Evolutionary conservation across 371 early-diverging fungal genomes (phyloP).

Genomic region (Globomyces sp.): DNA sequence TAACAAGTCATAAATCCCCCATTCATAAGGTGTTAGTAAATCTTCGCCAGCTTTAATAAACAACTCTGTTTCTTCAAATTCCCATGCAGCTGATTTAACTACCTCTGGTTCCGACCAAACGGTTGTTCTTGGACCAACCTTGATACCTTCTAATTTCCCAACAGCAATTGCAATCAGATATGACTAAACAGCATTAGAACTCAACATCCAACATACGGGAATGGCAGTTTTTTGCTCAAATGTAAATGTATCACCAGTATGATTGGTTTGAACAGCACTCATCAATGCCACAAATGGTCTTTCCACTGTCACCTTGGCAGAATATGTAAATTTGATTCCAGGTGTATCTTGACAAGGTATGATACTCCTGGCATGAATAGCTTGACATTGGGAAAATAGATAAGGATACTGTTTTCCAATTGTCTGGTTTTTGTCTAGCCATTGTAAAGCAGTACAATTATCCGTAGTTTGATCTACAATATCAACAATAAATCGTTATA

Average conservation of each 20-base stretch:
- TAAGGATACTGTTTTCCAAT: constrained; percentile 93
- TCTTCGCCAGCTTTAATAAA: constrained; percentile 82
- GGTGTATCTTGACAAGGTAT: constrained; percentile 92
- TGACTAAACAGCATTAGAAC: constrained; percentile 32
- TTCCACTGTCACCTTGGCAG: constrained; percentile 71
- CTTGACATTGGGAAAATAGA: constrained; percentile 93
- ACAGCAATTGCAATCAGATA: constrained; percentile 94
- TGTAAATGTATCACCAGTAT: constrained; percentile 29
- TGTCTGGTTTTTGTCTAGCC: constrained; percentile 90
- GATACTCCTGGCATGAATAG: constrained; percentile 89
- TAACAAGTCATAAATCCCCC: constrained; percentile 95
- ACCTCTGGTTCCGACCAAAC: constrained; percentile 96
- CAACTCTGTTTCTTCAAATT: constrained; percentile 89
- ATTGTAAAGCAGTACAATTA: constrained; percentile 85
- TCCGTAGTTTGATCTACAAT: constrained; percentile 82
- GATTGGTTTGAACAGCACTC: constrained; percentile 38
- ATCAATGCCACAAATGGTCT: constrained; percentile 62
- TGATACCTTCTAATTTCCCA: constrained; percentile 75
- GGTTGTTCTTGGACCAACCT: constrained; percentile 87
- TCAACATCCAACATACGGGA: constrained; percentile 15
- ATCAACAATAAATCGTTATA: constrained; percentile 45
- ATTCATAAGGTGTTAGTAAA: constrained; percentile 85
- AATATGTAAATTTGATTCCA: constrained; percentile 81
- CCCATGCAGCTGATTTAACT: constrained; percentile 87
- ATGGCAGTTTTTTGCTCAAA: constrained; percentile 44